Evolutionary conservation across 495 filamentous ascomycete genomes (phyloP).

Genomic region (Talaromyces liani): DNA sequence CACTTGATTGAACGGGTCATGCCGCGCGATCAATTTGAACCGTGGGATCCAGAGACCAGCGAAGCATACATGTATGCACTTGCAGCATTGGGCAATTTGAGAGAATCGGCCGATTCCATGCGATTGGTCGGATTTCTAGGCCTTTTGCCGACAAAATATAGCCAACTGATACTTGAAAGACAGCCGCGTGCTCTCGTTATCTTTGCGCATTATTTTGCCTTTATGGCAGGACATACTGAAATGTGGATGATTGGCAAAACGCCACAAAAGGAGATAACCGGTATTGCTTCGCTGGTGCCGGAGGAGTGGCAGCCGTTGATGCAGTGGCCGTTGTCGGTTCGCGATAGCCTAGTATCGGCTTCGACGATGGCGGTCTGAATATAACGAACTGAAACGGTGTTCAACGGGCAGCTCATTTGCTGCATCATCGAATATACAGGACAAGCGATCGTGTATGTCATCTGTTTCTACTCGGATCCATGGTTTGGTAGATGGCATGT

Average conservation of each 20-base stretch:
- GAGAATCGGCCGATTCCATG: not conserved
- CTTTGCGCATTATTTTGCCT: constrained; percentile 33
- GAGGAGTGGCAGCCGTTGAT: not conserved
- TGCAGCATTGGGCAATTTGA: constrained; percentile 6
- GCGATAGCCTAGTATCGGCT: not conserved
- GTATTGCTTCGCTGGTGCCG: not conserved
- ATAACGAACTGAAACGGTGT: too few species aligned
- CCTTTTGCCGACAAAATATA: constrained; percentile 19
- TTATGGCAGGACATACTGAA: constrained; percentile 17
- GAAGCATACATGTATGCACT: constrained; percentile 25
- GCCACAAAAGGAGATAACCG: constrained; percentile 23
- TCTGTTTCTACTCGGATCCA: not conserved
- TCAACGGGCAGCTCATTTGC: not conserved
- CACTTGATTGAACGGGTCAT: not conserved
- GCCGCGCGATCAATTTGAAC: constrained; percentile 13
- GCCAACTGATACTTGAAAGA: constrained; percentile 21
- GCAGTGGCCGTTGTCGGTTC: not conserved
- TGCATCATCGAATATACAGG: not conserved
- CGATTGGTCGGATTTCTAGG: constrained; percentile 29
- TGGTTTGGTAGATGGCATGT: not conserved
- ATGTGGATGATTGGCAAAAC: constrained; percentile 32
- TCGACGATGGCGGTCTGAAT: not conserved
- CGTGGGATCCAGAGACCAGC: constrained; percentile 21
- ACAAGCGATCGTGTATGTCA: not conserved
- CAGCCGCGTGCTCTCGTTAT: constrained; percentile 37